These are phyloP conservation scores for Modicella reniformis DNA, from an alignment of 371 early-diverging fungal species.

Conservation along the genomic window DNA sequence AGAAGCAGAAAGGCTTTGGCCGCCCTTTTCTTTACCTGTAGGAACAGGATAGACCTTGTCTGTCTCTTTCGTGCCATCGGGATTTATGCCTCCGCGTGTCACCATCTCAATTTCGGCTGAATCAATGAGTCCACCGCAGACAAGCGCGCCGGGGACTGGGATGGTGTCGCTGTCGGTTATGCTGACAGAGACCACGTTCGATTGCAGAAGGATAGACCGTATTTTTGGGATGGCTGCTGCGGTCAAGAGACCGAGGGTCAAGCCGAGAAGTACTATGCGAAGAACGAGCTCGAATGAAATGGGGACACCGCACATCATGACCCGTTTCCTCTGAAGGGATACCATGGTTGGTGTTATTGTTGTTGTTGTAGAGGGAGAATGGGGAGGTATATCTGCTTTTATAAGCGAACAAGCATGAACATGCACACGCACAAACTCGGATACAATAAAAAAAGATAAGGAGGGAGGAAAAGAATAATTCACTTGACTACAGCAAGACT, in stretches of 20 bases:
- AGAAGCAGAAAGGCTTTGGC: background rate
- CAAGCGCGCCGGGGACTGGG: conserved; percentile 17
- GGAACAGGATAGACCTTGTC: conserved; percentile 4
- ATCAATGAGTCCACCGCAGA: conserved; percentile 23
- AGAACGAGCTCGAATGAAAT: conserved; percentile 32
- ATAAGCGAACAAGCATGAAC: no score
- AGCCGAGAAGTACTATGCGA: conserved; percentile 13
- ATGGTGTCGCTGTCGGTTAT: conserved; percentile 12
- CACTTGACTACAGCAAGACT: no score
- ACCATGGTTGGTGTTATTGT: background rate
- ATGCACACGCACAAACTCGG: no score
- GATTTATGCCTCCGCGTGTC: conserved; percentile 1
- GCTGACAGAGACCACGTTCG: conserved; percentile 36
- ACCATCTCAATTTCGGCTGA: conserved; percentile 16
- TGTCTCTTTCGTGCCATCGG: conserved; percentile 9
- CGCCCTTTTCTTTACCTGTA: conserved; percentile 5
- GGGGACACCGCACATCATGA: conserved; percentile 28
- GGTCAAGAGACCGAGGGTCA: conserved; percentile 24
- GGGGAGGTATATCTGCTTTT: background rate
- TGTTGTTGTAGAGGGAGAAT: background rate
- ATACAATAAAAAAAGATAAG: no score
- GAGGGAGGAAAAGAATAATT: no score
- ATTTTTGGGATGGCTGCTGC: conserved; percentile 27
- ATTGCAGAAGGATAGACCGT: conserved; percentile 21
- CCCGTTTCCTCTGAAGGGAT: conserved; percentile 7